These are phyloP conservation scores for Aristolochia californica DNA, from an alignment of 164 flowering plant genomes.

Conservation along the genomic window DNA sequence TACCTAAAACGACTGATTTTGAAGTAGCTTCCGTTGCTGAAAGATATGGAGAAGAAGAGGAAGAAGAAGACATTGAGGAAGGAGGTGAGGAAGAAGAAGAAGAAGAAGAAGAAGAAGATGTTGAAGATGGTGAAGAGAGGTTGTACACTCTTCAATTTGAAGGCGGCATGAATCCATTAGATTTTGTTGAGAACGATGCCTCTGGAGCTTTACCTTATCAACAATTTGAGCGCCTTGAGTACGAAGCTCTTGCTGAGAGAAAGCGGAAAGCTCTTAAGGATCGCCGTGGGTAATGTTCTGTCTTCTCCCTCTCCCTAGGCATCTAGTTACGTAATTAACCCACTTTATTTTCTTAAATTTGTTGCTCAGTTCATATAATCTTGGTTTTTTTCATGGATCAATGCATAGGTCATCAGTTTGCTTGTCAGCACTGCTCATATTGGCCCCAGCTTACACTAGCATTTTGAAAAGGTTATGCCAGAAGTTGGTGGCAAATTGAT, in stretches of 20 bases:
- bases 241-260: conserved; percentile 53
- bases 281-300: conserved; percentile 5
- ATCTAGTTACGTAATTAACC: not conserved
- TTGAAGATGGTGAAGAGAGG: conserved; percentile 24
- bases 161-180: conserved; percentile 46
- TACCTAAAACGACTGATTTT: too few species aligned
- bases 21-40: not conserved
- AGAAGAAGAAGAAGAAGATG: conserved; percentile 29
- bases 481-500: not conserved
- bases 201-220: conserved; percentile 33
- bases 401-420: not conserved
- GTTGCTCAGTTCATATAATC: too few species aligned
- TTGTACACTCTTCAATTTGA: conserved; percentile 28
- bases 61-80: conserved; percentile 15
- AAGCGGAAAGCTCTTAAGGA: conserved; percentile 42
- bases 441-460: too few species aligned
- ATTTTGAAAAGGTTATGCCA: too few species aligned
- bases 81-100: conserved; percentile 22
- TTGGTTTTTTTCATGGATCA: not conserved
- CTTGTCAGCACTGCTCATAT: not conserved
- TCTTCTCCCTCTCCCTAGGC: not conserved
- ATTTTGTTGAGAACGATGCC: conserved; percentile 33
- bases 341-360: too few species aligned
- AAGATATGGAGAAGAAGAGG: conserved; percentile 3
- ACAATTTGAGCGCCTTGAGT: conserved; percentile 50